phyloP scores from a whole-genome alignment of 2,329 filamentous ascomycete genomes.

The Thermothelomyces thermophilus region DNA sequence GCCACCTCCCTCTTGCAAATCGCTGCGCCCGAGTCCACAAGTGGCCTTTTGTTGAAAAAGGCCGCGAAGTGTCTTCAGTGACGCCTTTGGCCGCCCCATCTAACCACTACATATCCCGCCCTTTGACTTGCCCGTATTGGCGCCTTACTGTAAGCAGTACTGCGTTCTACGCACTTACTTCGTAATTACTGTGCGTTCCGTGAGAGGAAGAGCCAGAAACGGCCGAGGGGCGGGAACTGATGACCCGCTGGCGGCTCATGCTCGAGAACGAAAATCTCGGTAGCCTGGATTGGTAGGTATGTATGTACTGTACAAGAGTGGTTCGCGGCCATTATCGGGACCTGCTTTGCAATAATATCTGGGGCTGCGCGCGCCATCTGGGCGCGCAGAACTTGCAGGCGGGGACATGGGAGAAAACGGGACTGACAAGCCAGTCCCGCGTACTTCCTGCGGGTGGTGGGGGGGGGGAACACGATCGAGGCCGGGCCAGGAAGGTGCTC shows the following conservation, averaged over 20 bases:
- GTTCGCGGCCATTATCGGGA: neutral
- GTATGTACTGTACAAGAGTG: no score
- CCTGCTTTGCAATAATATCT: neutral
- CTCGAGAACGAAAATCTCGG: conserved; percentile 1
- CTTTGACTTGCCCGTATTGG: no score
- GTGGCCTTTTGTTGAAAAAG: neutral
- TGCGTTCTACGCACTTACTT: no score
- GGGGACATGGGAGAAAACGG: neutral
- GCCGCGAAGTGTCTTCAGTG: no score
- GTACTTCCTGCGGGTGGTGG: neutral
- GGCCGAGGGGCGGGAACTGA: neutral
- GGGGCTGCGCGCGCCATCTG: neutral
- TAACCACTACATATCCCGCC: no score
- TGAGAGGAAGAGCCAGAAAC: neutral
- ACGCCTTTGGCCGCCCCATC: no score
- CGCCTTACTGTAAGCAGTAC: no score
- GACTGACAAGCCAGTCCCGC: neutral
- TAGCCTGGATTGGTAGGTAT: conserved; percentile 1
- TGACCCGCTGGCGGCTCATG: neutral
- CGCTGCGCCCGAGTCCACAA: neutral
- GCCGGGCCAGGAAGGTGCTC: neutral
- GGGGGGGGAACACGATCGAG: neutral
- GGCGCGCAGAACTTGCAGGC: no score
- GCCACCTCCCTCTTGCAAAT: neutral
- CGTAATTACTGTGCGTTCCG: no score